phyloP scores from a whole-genome alignment of 257 asterid genomes.

The Lavandula angustifolia region DNA sequence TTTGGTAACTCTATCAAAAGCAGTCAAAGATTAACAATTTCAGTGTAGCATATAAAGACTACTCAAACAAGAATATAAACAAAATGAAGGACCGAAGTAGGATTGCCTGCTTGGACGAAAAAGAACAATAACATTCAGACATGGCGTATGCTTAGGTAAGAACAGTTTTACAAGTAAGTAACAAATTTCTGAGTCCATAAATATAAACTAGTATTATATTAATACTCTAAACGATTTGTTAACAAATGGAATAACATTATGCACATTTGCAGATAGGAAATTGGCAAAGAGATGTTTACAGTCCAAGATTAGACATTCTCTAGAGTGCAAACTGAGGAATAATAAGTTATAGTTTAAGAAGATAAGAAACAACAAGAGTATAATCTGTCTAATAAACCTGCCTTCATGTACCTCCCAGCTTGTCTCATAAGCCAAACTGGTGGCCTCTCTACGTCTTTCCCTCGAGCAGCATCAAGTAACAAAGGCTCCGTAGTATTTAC shows the following conservation, averaged over 20 bases:
- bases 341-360: not conserved
- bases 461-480: slow-evolving; percentile 82
- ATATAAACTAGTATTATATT: not conserved
- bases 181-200: not conserved
- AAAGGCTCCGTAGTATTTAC: slow-evolving; percentile 74
- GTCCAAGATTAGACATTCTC: not conserved
- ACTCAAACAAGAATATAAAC: slow-evolving; percentile 15
- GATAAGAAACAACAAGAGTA: slow-evolving; percentile 11
- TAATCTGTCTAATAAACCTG: slow-evolving; percentile 58
- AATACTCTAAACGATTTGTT: not conserved
- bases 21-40: slow-evolving; percentile 30
- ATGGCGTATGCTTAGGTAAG: not conserved
- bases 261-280: not conserved
- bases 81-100: slow-evolving; percentile 13
- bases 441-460: slow-evolving; percentile 92
- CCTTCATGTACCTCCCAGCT: slow-evolving; percentile 99
- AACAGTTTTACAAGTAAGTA: not conserved
- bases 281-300: not conserved
- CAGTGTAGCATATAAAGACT: slow-evolving; percentile 27
- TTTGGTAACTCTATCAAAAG: slow-evolving; percentile 80
- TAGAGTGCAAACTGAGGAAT: slow-evolving; percentile 8
- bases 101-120: not conserved
- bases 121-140: not conserved
- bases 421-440: slow-evolving; percentile 99
- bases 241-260: not conserved